A percentile compares a stretch with the other conserved stretches of the same genome.
Evolutionary conservation across 495 filamentous ascomycete genomes (phyloP).

Genomic region (Penicillium ochrochloron): DNA sequence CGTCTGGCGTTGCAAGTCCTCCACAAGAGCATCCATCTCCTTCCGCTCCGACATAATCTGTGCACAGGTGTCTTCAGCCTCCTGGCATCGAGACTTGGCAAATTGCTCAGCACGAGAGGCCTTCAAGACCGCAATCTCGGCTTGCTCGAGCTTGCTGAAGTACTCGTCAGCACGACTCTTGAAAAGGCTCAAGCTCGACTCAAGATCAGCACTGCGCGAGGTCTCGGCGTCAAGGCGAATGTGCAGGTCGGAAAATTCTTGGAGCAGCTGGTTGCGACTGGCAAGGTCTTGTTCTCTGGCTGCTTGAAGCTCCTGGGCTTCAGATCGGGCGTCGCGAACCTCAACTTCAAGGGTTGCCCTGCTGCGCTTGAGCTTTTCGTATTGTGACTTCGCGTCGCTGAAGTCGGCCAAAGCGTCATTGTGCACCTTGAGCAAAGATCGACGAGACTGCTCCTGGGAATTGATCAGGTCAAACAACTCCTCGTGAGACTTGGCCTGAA

Average conservation of each 20-base stretch:
- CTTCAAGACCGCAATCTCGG: slow-evolving; percentile 93
- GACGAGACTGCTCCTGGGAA: slow-evolving; percentile 88
- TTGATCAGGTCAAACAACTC: slow-evolving; percentile 94
- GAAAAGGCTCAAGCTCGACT: slow-evolving; percentile 83
- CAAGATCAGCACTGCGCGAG: slow-evolving; percentile 82
- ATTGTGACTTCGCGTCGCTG: slow-evolving; percentile 80
- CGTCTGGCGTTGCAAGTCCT: slow-evolving; percentile 87
- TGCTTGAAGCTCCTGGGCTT: slow-evolving; percentile 76
- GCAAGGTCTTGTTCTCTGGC: slow-evolving; percentile 83
- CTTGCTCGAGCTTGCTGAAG: slow-evolving; percentile 96
- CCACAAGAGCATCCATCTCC: slow-evolving; percentile 83
- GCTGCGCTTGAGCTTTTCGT: slow-evolving; percentile 81
- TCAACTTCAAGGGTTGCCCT: slow-evolving; percentile 85
- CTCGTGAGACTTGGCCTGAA: slow-evolving; percentile 92
- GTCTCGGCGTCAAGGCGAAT: slow-evolving; percentile 89
- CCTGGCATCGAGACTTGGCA: slow-evolving; percentile 82
- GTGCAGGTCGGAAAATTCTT: slow-evolving; percentile 93
- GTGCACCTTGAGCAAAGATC: slow-evolving; percentile 79
- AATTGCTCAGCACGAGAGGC: slow-evolving; percentile 91
- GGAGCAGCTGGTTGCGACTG: slow-evolving; percentile 82
- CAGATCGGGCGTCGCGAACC: slow-evolving; percentile 79
- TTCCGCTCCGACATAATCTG: slow-evolving; percentile 91
- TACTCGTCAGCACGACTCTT: slow-evolving; percentile 95
- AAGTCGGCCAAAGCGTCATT: slow-evolving; percentile 85
- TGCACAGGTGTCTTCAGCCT: slow-evolving; percentile 90